Evolutionary conservation across 2,329 filamentous ascomycete genomes (phyloP).

Genomic region (Clonostachys rosea): DNA sequence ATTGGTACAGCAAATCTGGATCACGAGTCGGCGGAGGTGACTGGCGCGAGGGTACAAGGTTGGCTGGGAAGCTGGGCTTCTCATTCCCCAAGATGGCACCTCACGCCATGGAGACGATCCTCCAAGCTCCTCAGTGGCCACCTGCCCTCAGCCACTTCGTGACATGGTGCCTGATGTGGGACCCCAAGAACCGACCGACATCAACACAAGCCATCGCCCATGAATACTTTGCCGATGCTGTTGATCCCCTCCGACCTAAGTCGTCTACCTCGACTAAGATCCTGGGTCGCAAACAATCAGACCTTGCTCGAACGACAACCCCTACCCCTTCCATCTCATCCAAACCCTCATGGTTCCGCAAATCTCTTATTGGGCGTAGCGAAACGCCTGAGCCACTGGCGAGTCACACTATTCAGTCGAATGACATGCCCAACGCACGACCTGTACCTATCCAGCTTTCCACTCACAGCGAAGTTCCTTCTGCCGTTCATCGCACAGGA

Average conservation of each 20-base stretch:
- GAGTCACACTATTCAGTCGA: constrained; percentile 33
- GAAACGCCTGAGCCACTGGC: constrained; percentile 61
- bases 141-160: constrained; percentile 84
- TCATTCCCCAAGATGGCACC: constrained; percentile 99
- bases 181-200: constrained; percentile 86
- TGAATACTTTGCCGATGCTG: constrained; percentile 89
- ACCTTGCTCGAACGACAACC: constrained; percentile 58
- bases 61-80: constrained; percentile 95
- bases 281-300: constrained; percentile 85
- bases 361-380: constrained; percentile 81
- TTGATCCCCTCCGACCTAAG: constrained; percentile 89
- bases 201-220: constrained; percentile 92
- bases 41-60: constrained; percentile 89
- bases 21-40: constrained; percentile 87
- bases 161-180: constrained; percentile 99
- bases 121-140: constrained; percentile 90
- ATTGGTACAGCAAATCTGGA: constrained; percentile 94
- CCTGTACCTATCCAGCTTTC: constrained; percentile 19
- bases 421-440: constrained; percentile 38
- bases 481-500: constrained; percentile 37
- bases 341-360: constrained; percentile 95
- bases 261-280: constrained; percentile 74
- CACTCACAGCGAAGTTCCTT: constrained; percentile 26
- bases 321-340: constrained; percentile 58
- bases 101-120: constrained; percentile 90